These are phyloP conservation scores for Cyamopsis tetragonoloba DNA, from an alignment of 306 rosid genomes.

Conservation along the genomic window DNA sequence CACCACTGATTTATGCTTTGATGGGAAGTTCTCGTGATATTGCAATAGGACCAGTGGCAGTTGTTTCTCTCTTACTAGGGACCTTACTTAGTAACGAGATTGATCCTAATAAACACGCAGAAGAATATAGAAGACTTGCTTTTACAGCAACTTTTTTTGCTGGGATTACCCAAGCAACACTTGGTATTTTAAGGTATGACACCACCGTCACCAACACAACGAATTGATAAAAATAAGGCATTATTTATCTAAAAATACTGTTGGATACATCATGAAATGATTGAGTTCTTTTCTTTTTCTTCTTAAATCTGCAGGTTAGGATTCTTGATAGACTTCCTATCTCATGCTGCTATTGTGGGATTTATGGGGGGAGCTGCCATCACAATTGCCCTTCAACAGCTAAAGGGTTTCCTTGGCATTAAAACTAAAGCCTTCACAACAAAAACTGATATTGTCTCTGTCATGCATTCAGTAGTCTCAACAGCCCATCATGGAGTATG, in stretches of 20 bases:
- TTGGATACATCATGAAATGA: background rate
- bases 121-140: constrained; percentile 71
- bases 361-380: constrained; percentile 99
- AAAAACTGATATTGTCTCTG: constrained; percentile 70
- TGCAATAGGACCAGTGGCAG: constrained; percentile 97
- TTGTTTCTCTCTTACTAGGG: constrained; percentile 89
- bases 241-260: too few relatives aligned
- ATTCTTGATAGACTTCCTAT: constrained; percentile 89
- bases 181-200: constrained; percentile 74
- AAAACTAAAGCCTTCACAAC: constrained; percentile 50
- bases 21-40: constrained; percentile 99
- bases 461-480: constrained; percentile 52
- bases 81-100: constrained; percentile 69
- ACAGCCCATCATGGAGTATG: constrained; percentile 84
- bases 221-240: too few relatives aligned
- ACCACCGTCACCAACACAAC: too few relatives aligned
- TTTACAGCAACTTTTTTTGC: constrained; percentile 96
- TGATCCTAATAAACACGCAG: constrained; percentile 42
- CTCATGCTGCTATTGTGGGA: constrained; percentile 98
- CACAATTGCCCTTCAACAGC: constrained; percentile 96
- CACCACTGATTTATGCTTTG: constrained; percentile 83
- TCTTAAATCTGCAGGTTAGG: constrained; percentile 69
- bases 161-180: constrained; percentile 89
- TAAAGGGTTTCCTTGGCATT: constrained; percentile 91
- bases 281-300: background rate